Conservation (phyloP, 108 stramenopile species). For the Nitzschia sp. region DNA sequence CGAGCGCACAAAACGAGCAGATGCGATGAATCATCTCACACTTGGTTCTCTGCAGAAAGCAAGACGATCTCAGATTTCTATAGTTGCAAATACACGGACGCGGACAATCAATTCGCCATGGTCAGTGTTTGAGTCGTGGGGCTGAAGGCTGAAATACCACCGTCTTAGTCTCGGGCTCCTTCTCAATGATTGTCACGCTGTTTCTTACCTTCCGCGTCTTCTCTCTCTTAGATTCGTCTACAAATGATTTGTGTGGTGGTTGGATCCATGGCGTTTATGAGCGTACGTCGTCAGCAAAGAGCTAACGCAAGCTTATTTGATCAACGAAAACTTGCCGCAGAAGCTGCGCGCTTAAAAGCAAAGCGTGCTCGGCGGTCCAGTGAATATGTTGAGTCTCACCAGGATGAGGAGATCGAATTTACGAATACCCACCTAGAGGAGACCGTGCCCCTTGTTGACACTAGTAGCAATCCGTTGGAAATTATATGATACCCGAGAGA, state of each 20-base stretch:
- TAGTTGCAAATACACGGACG: conserved; percentile 31
- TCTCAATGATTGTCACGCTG: background rate
- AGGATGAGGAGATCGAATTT: conserved; percentile 28
- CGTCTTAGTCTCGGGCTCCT: no score
- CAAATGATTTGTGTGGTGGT: conserved; percentile 27
- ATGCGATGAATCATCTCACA: background rate
- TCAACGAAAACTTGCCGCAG: conserved; percentile 21
- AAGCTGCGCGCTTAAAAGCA: background rate
- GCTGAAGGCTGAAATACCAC: no score
- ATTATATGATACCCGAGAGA: no score
- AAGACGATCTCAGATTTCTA: background rate
- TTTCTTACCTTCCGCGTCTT: background rate
- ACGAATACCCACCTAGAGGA: conserved; percentile 9
- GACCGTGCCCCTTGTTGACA: conserved; percentile 18
- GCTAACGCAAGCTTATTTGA: conserved; percentile 28
- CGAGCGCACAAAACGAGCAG: background rate
- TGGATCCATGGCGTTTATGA: conserved; percentile 22
- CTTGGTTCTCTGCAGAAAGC: background rate
- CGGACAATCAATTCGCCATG: conserved; percentile 26
- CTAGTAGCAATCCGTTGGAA: conserved; percentile 10
- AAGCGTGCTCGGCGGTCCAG: background rate
- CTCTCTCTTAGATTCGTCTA: conserved; percentile 14
- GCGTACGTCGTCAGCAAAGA: conserved; percentile 21
- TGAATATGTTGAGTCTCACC: background rate
- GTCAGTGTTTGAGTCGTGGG: no score